Conservation (phyloP, 139 green algal genomes). For the Chlamydomonas eustigma region DNA sequence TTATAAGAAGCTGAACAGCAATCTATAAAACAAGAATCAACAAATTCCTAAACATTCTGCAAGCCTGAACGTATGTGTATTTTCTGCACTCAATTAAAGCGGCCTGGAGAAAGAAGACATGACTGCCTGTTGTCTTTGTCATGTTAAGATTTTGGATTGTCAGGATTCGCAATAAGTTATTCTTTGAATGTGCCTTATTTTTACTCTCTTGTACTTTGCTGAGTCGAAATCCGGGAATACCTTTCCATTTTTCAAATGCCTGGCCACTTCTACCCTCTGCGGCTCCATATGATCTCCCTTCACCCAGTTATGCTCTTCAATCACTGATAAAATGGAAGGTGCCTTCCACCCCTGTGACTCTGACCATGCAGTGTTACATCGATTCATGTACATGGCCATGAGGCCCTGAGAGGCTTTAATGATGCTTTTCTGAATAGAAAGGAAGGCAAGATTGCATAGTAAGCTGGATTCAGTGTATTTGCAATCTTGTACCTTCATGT, state of each 20-base stretch:
- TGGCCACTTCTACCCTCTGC: not conserved
- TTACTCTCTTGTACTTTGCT: not conserved
- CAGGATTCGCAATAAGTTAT: not conserved
- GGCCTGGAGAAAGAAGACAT: not conserved
- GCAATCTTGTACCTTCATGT: no score
- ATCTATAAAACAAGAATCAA: no score
- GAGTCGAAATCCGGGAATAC: not conserved
- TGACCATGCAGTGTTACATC: slow-evolving; percentile 27
- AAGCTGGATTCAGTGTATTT: no score
- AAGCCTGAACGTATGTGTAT: not conserved
- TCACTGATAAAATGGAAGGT: not conserved
- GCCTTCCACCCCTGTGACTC: slow-evolving; percentile 19
- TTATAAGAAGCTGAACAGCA: not conserved
- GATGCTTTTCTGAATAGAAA: no score
- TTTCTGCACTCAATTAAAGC: not conserved
- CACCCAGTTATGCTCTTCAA: not conserved
- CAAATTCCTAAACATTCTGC: no score
- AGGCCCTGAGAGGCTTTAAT: no score
- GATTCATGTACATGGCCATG: slow-evolving; percentile 24
- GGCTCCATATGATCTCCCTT: not conserved
- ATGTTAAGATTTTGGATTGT: not conserved
- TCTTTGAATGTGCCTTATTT: not conserved
- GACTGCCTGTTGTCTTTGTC: not conserved
- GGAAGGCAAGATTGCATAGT: no score
- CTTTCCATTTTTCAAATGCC: not conserved